Evolutionary conservation across 768 basidiomycete genomes (phyloP), one percentile per base, ranked within the genome.

Genomic region (Serendipita vermifera): DNA sequence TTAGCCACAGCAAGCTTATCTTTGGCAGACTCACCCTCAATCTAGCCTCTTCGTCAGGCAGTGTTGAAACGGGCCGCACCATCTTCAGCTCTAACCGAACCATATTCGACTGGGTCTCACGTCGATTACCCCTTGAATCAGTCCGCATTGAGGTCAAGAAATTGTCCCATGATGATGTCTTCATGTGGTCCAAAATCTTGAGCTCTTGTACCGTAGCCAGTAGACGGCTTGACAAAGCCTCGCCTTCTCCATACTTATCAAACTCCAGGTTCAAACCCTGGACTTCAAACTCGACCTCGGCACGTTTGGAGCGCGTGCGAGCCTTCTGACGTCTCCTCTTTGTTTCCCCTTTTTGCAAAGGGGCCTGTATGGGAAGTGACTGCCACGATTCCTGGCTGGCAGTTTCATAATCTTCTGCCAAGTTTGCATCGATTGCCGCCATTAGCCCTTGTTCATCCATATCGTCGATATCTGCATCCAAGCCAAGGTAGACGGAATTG

Each of bases 81-180:
- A 72, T 82, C 43, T 75, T 75, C 46, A 98, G 67, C 64, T 94
- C 90, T 5, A 93, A 70, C 26, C 84, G 80, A n/a, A 89, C 82
- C 94, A 99, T 98, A 63, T 87, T 80, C 3, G 91, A 93, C 48
- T 80, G 88, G 3, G 87, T 91, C 70, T 96, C 91, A 32, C 92
- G 78, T 11, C 92, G 71, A 64, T 93, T 88, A 0, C 94, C 94
- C 56, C 79, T 79, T 14, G 87, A 82, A 69, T 94, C 91, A 5
- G 85, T 76, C 35, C 85, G 79, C 65, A 96, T 74, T 55, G 81
- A 80, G 3, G 91, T 93, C 58, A 99, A 71, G 67, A 99, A 98
- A 67, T 94, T 98, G 71, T 83, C 87, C 96, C 96, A 99, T 0
- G 96, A 97, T 6, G 92, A 97, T 0, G 92, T 93, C 73, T 88